Base-by-base conservation (phyloP, 2,329 filamentous ascomycete genomes). In the Dothiorella sarmentorum region DNA sequence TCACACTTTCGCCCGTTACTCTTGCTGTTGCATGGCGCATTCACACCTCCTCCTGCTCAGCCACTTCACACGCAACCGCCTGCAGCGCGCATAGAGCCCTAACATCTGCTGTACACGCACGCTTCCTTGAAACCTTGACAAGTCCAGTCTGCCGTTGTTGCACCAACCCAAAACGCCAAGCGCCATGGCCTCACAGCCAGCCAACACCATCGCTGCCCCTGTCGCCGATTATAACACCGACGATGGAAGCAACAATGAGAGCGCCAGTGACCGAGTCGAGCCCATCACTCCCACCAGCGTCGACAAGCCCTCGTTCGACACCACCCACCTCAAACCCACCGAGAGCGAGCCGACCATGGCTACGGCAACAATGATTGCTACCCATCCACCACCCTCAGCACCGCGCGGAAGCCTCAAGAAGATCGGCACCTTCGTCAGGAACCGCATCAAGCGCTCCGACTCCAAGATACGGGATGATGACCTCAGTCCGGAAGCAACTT, bases 221-320 rank as follows among this genome's bases (percentile, higher is more conserved):
- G 29, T 27, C 31, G 22, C 55, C 18, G 40, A 47, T 11, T 58
- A 49, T 49, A 58, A 47, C 24, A 31, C 31, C 60, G 70, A 74
- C 61, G 71, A 74, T 62, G 71, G 74, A 60, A 73, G 69, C 59
- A 72, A 66, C 29, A 59, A 35, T 27, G 71, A 70, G 47, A 72
- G 71, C 6, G 71, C 67, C 29, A 74, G 71, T 61, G 73, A 75
- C 57, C 67, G 68, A n/a, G 64, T 64, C 40, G 72, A 75, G 56
- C 73, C 73, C 15, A 63, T 72, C 38, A 75, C 73, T n/a, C 73
- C 73, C 11, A 69, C 64, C 3, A 73, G 69, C 62, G 71, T 73
- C 59, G 45, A 31, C 61, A 1, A 37, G n/a, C 11, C 53, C 43
- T n/a, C 43, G 7, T 51, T 44, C 26, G 6, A 24, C 18, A 42